Evolutionary conservation across 2,329 filamentous ascomycete species (phyloP).

Genomic region (Monosporascus sp.): DNA sequence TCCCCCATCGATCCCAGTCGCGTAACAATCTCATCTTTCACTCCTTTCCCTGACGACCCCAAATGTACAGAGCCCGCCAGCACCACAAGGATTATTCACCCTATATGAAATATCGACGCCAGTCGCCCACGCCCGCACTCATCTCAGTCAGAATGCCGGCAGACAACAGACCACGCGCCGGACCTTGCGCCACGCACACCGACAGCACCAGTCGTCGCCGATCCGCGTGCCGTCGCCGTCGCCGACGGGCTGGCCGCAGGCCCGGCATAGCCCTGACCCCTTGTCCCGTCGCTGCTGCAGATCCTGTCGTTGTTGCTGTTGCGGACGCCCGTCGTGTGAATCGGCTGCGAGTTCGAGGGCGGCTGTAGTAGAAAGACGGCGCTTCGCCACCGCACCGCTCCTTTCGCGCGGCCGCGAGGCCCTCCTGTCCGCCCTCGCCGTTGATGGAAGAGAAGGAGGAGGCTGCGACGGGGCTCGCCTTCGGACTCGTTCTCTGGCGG

Average conservation of each 20-base stretch:
- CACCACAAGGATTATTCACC: constrained; percentile 12
- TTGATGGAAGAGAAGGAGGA: too few species aligned
- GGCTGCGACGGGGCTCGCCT: too few species aligned
- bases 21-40: too few species aligned
- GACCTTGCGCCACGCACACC: constrained; percentile 18
- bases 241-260: constrained; percentile 14
- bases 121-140: too few species aligned
- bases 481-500: too few species aligned
- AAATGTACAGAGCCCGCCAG: background rate
- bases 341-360: too few species aligned
- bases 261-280: constrained; percentile 9
- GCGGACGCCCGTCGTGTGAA: background rate
- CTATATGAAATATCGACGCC: constrained; percentile 5
- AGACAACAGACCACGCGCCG: background rate
- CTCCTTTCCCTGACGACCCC: too few species aligned
- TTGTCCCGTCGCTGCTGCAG: background rate
- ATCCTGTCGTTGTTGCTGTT: background rate
- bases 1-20: too few species aligned
- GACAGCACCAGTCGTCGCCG: constrained; percentile 18
- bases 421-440: too few species aligned
- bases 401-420: too few species aligned
- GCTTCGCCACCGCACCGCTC: too few species aligned
- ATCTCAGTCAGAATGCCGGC: background rate
- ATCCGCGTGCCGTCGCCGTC: constrained; percentile 11
- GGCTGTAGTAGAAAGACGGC: too few species aligned